Evolutionary conservation across 306 rosid species (phyloP).

Genomic region (Prinsepia uniflora): DNA sequence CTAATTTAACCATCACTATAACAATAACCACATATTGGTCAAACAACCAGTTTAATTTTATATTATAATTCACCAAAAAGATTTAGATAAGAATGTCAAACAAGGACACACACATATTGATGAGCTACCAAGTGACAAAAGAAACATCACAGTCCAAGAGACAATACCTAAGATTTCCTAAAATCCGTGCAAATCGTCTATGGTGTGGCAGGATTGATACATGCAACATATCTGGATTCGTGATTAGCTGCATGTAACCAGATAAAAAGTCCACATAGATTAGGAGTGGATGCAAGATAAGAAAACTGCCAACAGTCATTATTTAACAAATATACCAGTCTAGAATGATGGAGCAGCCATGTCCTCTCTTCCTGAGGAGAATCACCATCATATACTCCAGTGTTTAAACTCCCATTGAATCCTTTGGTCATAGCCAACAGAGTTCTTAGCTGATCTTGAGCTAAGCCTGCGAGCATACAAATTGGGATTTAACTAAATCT

Average conservation of each 20-base stretch:
- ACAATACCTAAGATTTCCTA: constrained; percentile 72
- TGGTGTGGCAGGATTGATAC: constrained; percentile 85
- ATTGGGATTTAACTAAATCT: constrained; percentile 12
- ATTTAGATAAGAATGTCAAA: constrained; percentile 2
- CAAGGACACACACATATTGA: background rate
- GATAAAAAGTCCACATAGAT: constrained; percentile 14
- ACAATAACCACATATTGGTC: constrained; percentile 11
- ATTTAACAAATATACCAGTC: constrained; percentile 58
- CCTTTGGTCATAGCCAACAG: constrained; percentile 59
- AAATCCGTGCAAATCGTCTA: constrained; percentile 62
- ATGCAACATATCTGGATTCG: constrained; percentile 98
- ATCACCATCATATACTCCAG: constrained; percentile 93
- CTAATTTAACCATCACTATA: background rate
- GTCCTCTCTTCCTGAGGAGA: constrained; percentile 62
- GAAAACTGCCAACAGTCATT: constrained; percentile 12
- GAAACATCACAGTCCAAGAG: constrained; percentile 19
- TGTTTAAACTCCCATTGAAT: constrained; percentile 48
- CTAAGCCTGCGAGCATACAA: constrained; percentile 62
- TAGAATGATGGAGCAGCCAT: constrained; percentile 66
- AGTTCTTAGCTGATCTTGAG: constrained; percentile 94
- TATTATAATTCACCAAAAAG: background rate
- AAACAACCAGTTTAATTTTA: constrained; percentile 18
- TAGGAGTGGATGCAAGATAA: constrained; percentile 29
- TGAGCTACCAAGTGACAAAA: background rate
- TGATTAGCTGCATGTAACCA: constrained; percentile 65